Conservation (phyloP, 1,139 yeast species). For the Hansenula lynferdii region DNA sequence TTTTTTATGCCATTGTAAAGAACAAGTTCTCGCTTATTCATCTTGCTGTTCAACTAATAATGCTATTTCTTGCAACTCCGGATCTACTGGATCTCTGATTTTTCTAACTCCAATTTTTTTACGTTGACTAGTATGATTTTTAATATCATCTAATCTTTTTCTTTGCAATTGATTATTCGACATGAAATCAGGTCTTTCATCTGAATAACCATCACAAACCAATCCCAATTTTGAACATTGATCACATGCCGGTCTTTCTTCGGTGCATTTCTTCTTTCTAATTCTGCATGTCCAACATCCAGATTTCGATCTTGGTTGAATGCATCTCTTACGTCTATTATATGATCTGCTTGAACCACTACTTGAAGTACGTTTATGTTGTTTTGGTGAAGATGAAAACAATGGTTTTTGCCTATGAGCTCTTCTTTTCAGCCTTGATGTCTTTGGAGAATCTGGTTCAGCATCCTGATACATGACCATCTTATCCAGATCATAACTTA, state of each 20-base stretch:
- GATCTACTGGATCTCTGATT: not conserved
- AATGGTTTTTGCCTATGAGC: not conserved
- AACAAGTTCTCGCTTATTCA: no score
- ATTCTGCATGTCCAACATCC: conserved; percentile 73
- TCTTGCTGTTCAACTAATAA: not conserved
- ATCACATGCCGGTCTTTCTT: conserved; percentile 50
- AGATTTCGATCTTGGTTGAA: conserved; percentile 42
- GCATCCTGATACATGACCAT: no score
- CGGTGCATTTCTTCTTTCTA: conserved; percentile 62
- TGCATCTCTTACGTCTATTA: conserved; percentile 13
- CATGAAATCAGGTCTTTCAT: conserved; percentile 52
- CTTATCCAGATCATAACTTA: not conserved
- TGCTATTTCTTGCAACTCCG: no score
- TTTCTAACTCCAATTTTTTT: conserved; percentile 18
- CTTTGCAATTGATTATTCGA: conserved; percentile 33
- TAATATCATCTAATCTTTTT: conserved; percentile 45
- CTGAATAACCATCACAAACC: conserved; percentile 46
- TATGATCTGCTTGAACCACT: conserved; percentile 2
- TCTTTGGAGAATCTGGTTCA: not conserved
- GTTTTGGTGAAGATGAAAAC: not conserved
- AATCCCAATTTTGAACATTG: conserved; percentile 50
- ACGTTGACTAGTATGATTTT: conserved; percentile 31
- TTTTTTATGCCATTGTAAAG: no score
- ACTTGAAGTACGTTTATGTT: not conserved
- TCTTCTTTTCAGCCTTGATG: not conserved